Conservation (phyloP, 2,329 filamentous ascomycete genomes). For the Chaetoscypha palmicola region DNA sequence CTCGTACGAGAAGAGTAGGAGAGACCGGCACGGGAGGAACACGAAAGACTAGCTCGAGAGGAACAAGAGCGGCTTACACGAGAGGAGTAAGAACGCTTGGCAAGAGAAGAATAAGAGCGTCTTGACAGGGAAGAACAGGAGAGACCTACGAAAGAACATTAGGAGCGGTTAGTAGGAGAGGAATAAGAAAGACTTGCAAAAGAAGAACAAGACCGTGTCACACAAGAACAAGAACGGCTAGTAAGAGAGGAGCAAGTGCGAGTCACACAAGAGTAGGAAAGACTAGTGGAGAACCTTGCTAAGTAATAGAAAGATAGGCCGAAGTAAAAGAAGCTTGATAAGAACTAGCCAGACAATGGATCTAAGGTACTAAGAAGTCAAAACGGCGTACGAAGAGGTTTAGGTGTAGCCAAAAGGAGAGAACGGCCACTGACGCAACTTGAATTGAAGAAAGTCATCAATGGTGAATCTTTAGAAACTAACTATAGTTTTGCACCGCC, state of each 20-base stretch:
- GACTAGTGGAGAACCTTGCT: slow-evolving; percentile 10
- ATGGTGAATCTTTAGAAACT: slow-evolving; percentile 12
- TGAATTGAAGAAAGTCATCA: slow-evolving; percentile 13
- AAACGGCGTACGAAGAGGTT: slow-evolving; percentile 11
- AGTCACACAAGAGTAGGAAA: slow-evolving; percentile 6
- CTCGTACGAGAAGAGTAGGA: slow-evolving; percentile 5
- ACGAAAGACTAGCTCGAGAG: slow-evolving; percentile 5
- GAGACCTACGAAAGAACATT: slow-evolving; percentile 1
- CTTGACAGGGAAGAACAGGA: slow-evolving; percentile 1
- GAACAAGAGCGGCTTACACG: neutral
- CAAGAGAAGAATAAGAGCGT: slow-evolving; percentile 1
- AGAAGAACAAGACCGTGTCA: slow-evolving; percentile 10
- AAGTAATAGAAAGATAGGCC: slow-evolving; percentile 9
- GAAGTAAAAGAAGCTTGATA: slow-evolving; percentile 8
- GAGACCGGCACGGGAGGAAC: slow-evolving; percentile 4
- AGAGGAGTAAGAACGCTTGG: slow-evolving; percentile 2
- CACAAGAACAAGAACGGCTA: slow-evolving; percentile 3
- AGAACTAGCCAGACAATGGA: slow-evolving; percentile 12
- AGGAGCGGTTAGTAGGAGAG: slow-evolving; percentile 4
- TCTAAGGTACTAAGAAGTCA: slow-evolving; percentile 11
- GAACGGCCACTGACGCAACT: slow-evolving; percentile 13
- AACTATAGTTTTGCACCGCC: slow-evolving; percentile 11
- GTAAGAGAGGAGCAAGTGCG: slow-evolving; percentile 6
- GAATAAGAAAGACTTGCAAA: slow-evolving; percentile 9
- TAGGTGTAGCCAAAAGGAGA: slow-evolving; percentile 11